Conservation (phyloP, 345 rosid species). For the Aethionema arabicum region DNA sequence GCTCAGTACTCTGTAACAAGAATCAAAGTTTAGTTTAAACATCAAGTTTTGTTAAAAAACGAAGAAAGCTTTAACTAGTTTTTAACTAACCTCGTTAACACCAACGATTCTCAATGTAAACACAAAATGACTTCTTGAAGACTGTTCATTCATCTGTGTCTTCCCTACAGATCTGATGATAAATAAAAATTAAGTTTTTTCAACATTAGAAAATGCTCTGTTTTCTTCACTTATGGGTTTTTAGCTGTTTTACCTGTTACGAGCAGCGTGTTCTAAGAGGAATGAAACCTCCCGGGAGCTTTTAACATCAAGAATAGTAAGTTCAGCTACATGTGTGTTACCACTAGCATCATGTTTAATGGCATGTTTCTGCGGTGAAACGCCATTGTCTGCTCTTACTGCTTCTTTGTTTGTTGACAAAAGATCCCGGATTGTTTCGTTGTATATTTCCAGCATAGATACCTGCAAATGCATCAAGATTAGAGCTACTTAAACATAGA, state of each 20-base stretch:
- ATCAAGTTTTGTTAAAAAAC: not conserved
- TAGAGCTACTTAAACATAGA: not conserved
- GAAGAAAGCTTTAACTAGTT: not conserved
- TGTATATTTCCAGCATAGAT: constrained; percentile 96
- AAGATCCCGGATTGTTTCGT: constrained; percentile 86
- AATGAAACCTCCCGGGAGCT: constrained; percentile 66
- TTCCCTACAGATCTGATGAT: constrained; percentile 76
- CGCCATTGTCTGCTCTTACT: constrained; percentile 52
- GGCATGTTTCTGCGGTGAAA: constrained; percentile 55
- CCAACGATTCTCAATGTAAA: constrained; percentile 85
- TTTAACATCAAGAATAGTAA: constrained; percentile 71
- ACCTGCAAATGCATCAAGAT: constrained; percentile 51
- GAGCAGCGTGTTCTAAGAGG: constrained; percentile 79
- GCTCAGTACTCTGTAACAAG: constrained; percentile 72
- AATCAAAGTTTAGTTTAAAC: not conserved
- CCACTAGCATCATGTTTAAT: constrained; percentile 83
- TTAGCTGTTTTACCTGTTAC: constrained; percentile 56
- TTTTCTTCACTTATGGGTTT: not conserved
- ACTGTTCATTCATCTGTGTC: constrained; percentile 90
- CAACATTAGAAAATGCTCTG: not conserved
- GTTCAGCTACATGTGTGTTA: constrained; percentile 74
- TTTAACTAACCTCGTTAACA: constrained; percentile 68
- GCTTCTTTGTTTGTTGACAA: constrained; percentile 64
- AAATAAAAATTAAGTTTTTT: not conserved
- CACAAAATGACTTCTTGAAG: constrained; percentile 86